phyloP scores from a whole-genome alignment of 176 grass and related monocot genomes.

The Rhynchospora breviuscula region DNA sequence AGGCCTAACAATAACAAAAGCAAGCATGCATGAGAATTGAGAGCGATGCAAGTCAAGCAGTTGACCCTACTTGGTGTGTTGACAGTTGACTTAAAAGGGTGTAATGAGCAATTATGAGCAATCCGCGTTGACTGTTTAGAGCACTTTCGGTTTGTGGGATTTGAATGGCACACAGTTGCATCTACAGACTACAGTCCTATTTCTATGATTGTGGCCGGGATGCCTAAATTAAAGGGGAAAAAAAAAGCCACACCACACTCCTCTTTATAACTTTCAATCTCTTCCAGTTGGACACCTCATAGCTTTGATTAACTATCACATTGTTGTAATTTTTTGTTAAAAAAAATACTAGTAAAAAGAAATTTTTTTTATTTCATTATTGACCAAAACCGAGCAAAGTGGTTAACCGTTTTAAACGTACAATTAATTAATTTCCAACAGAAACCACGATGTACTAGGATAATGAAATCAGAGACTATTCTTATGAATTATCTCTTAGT shows the following conservation, averaged over 20 bases:
- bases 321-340: background rate
- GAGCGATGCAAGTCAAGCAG: slow-evolving; percentile 15
- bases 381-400: no score
- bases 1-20: background rate
- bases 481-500: no score
- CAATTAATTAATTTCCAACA: background rate
- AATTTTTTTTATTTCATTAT: no score
- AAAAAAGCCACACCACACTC: no score
- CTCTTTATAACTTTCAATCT: background rate
- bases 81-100: background rate
- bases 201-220: background rate
- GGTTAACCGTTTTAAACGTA: no score
- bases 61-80: background rate
- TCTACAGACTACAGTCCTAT: background rate
- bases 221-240: background rate
- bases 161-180: background rate
- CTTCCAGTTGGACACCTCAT: background rate
- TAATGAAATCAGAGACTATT: no score
- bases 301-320: background rate
- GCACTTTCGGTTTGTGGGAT: slow-evolving; percentile 27
- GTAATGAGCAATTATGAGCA: background rate
- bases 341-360: no score
- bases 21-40: background rate
- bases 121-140: slow-evolving; percentile 18
- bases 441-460: background rate